phyloP scores from a whole-genome alignment of 345 rosid genomes.

The Syzygium jambos region DNA sequence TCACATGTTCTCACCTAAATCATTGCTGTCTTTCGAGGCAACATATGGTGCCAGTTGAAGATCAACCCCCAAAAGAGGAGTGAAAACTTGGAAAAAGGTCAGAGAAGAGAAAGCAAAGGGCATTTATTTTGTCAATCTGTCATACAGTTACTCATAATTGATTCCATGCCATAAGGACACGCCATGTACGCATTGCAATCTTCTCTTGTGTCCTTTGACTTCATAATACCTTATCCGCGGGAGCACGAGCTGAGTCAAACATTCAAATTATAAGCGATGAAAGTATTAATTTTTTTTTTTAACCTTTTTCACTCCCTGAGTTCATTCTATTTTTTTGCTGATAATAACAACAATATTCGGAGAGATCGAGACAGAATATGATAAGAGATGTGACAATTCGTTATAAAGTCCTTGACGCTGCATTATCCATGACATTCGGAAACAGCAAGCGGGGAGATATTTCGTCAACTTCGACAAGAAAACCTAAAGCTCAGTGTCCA shows the following conservation, averaged over 20 bases:
- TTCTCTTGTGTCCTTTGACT: not conserved
- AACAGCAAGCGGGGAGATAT: not conserved
- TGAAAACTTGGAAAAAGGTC: not conserved
- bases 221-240: not conserved
- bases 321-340: not conserved
- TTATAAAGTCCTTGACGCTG: not conserved
- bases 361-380: not conserved
- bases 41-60: not conserved
- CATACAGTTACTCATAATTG: not conserved
- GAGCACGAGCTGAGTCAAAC: not conserved
- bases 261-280: not conserved
- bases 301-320: not conserved
- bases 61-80: not conserved
- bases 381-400: not conserved
- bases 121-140: not conserved
- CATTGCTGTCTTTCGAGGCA: not conserved
- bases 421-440: not conserved
- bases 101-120: not conserved
- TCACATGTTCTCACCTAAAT: not conserved
- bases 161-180: not conserved
- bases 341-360: not conserved
- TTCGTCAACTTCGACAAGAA: not conserved
- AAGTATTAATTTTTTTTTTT: not conserved
- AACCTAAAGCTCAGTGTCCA: not conserved
- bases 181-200: not conserved